Percentiles rank a stretch among this genome's conserved stretches.
Conservation (phyloP, 768 basidiomycete species). For the Erythrobasidium yunnanense region DNA sequence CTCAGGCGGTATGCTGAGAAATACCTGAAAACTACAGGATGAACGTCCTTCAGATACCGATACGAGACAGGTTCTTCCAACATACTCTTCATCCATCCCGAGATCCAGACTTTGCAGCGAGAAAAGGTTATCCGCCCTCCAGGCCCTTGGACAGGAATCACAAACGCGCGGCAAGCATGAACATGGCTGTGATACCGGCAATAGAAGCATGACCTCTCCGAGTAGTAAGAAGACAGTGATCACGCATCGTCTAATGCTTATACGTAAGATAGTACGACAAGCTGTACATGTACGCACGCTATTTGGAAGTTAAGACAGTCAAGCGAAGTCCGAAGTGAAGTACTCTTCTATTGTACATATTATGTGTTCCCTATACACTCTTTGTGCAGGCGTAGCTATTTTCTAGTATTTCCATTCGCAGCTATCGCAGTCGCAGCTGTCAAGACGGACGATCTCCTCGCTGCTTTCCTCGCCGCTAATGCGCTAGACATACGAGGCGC, state of each 20-base stretch:
- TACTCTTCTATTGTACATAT: background rate
- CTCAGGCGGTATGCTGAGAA: background rate
- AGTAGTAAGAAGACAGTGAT: too few relatives aligned
- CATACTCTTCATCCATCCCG: conserved; percentile 19
- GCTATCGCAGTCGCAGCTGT: background rate
- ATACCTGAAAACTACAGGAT: conserved; percentile 2
- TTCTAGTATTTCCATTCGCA: background rate
- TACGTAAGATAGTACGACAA: too few relatives aligned
- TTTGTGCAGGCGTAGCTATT: background rate
- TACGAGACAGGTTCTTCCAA: conserved; percentile 28
- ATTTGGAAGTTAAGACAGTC: too few relatives aligned
- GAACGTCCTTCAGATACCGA: conserved; percentile 29
- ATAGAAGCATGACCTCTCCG: too few relatives aligned
- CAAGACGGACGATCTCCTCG: conserved; percentile 5
- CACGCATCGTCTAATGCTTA: too few relatives aligned
- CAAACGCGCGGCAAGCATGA: too few relatives aligned
- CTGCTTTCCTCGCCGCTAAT: conserved; percentile 14
- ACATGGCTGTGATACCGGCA: too few relatives aligned
- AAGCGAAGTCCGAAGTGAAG: background rate
- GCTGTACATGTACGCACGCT: too few relatives aligned
- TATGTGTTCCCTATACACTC: background rate
- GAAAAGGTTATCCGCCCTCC: conserved; percentile 19
- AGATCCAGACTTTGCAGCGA: conserved; percentile 15
- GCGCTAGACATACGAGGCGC: background rate
- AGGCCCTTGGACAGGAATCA: background rate